These are phyloP conservation scores for Aspergillus spinulosporus DNA, from an alignment of 2,329 filamentous ascomycete genomes.

Conservation along the genomic window DNA sequence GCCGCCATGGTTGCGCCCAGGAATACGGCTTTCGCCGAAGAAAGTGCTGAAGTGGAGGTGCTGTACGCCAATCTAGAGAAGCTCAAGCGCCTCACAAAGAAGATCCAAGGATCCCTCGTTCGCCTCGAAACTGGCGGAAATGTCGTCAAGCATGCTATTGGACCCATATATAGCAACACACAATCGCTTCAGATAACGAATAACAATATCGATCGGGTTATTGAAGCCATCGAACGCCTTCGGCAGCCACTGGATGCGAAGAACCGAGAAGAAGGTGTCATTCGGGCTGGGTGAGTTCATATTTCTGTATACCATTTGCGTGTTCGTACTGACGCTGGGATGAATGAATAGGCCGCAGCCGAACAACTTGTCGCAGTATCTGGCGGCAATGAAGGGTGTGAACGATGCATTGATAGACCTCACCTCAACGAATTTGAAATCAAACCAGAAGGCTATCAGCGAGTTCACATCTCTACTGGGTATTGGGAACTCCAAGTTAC, in stretches of 20 bases:
- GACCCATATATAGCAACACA: slow-evolving; percentile 89
- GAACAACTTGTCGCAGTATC: slow-evolving; percentile 78
- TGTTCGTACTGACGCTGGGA: slow-evolving; percentile 6
- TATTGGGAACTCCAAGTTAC: slow-evolving; percentile 77
- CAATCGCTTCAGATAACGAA: slow-evolving; percentile 84
- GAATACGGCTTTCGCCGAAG: slow-evolving; percentile 62
- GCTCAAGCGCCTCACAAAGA: slow-evolving; percentile 89
- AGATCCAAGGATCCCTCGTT: slow-evolving; percentile 84
- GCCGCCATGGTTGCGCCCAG: slow-evolving; percentile 54
- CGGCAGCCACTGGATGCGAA: slow-evolving; percentile 91
- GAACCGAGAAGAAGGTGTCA: slow-evolving; percentile 86
- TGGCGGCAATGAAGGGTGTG: slow-evolving; percentile 84
- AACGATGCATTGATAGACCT: slow-evolving; percentile 82
- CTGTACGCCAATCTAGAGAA: slow-evolving; percentile 76
- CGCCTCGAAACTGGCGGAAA: slow-evolving; percentile 85
- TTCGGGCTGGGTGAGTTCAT: slow-evolving; percentile 67
- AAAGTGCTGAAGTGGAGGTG: slow-evolving; percentile 68
- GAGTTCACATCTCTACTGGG: slow-evolving; percentile 77
- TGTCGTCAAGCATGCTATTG: slow-evolving; percentile 87
- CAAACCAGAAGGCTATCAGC: slow-evolving; percentile 83
- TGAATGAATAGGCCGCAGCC: slow-evolving; percentile 63
- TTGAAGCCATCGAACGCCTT: slow-evolving; percentile 82
- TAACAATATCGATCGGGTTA: slow-evolving; percentile 82
- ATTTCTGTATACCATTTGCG: not conserved
- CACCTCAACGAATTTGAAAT: slow-evolving; percentile 83